Percentiles rank a stretch among this genome's conserved stretches.
phyloP scores from a whole-genome alignment of 176 grass and related monocot species.

The Ensete ventricosum region DNA sequence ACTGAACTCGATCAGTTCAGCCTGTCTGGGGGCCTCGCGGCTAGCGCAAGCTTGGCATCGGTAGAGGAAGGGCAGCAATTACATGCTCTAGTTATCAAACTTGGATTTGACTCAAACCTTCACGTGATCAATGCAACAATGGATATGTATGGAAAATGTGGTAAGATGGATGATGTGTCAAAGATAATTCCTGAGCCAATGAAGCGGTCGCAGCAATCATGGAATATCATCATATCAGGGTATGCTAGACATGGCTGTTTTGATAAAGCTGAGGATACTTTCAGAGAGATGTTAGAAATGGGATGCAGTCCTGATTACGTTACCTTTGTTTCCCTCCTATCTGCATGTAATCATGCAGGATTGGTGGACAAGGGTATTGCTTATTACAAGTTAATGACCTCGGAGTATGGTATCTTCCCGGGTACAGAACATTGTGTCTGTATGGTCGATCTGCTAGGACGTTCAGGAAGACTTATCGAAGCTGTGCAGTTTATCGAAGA shows the following conservation, averaged over 20 bases:
- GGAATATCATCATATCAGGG: conserved; percentile 83
- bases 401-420: conserved; percentile 47
- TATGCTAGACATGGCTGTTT: conserved; percentile 68
- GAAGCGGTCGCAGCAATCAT: conserved; percentile 46
- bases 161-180: conserved; percentile 66
- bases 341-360: conserved; percentile 75
- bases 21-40: conserved; percentile 61
- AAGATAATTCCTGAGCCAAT: conserved; percentile 49
- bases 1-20: conserved; percentile 53
- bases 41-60: conserved; percentile 60
- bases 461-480: conserved; percentile 50
- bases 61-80: conserved; percentile 90
- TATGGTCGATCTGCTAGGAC: conserved; percentile 72
- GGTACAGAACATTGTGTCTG: conserved; percentile 86
- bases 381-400: conserved; percentile 62
- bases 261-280: conserved; percentile 61
- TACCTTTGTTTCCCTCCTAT: conserved; percentile 71
- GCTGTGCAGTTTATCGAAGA: conserved; percentile 65
- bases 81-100: conserved; percentile 62
- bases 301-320: conserved; percentile 61
- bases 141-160: conserved; percentile 93
- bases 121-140: conserved; percentile 67
- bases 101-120: conserved; percentile 43
- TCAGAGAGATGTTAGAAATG: conserved; percentile 51
- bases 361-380: conserved; percentile 55